phyloP scores from a whole-genome alignment of 2,329 filamentous ascomycete species.

The Paracoccidioides brasiliensis region DNA sequence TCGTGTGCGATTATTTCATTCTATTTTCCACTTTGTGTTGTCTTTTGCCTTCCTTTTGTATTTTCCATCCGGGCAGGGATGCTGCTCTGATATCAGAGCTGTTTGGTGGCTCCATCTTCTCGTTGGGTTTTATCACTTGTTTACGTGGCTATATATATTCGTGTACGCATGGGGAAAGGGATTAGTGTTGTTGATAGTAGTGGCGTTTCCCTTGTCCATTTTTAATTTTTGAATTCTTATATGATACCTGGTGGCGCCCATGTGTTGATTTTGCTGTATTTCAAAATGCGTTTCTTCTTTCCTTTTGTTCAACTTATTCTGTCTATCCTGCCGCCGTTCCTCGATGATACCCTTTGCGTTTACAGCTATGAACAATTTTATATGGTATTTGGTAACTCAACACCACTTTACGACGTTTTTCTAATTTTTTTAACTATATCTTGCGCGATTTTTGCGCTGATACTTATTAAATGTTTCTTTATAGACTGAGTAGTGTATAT shows the following conservation, averaged over 20 bases:
- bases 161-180: neutral
- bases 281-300: neutral
- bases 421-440: neutral
- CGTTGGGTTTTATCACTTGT: neutral
- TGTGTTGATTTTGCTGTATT: neutral
- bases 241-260: neutral
- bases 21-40: neutral
- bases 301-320: neutral
- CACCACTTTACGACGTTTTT: neutral
- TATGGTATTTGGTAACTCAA: neutral
- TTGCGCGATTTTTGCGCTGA: no score
- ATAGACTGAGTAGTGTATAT: no score
- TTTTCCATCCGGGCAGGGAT: neutral
- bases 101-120: neutral
- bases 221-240: neutral
- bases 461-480: no score
- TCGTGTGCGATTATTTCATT: neutral
- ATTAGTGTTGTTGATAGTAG: neutral
- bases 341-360: conserved; percentile 1
- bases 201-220: neutral
- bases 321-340: neutral
- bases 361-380: neutral
- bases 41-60: neutral
- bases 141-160: neutral
- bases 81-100: neutral